A percentile compares a stretch with the other conserved stretches of the same genome.
Evolutionary conservation across 352 stramenopile species (phyloP).

Genomic region (Globisporangium paroecandrum): DNA sequence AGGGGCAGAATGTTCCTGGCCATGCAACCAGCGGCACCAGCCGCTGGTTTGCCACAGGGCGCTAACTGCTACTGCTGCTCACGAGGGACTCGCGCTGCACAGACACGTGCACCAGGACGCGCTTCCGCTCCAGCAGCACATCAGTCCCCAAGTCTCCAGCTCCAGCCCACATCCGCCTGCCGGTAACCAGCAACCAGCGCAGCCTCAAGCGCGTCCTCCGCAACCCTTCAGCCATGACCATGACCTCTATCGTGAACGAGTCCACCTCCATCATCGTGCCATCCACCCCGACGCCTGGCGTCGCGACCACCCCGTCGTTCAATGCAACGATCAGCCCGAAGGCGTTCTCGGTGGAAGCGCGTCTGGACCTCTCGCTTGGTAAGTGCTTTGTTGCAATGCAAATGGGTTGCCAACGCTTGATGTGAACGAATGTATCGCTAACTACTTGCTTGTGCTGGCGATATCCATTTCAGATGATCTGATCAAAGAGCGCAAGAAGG

Average conservation of each 20-base stretch:
- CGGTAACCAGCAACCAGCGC: neutral
- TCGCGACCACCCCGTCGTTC: constrained; percentile 4
- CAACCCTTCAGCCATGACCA: neutral
- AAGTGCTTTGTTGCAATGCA: neutral
- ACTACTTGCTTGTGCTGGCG: neutral
- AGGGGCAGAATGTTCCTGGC: neutral
- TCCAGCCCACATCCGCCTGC: neutral
- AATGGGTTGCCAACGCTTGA: neutral
- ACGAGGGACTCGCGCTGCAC: neutral
- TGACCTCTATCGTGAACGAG: constrained; percentile 8
- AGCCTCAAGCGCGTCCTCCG: neutral
- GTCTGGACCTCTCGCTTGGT: constrained; percentile 47
- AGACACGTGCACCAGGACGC: neutral
- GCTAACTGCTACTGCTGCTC: neutral
- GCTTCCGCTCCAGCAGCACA: neutral
- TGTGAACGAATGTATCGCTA: neutral
- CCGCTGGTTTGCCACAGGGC: neutral
- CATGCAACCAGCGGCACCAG: neutral
- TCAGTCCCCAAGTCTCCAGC: constrained; percentile 13
- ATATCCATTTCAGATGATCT: constrained; percentile 34
- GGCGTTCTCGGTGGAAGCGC: constrained; percentile 26
- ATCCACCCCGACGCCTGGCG: constrained; percentile 3
- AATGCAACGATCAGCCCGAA: constrained; percentile 14
- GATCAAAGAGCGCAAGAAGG: constrained; percentile 73
- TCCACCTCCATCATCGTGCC: constrained; percentile 8